Evolutionary conservation across 768 basidiomycete genomes (phyloP).

Genomic region (Auriscalpium orientale): DNA sequence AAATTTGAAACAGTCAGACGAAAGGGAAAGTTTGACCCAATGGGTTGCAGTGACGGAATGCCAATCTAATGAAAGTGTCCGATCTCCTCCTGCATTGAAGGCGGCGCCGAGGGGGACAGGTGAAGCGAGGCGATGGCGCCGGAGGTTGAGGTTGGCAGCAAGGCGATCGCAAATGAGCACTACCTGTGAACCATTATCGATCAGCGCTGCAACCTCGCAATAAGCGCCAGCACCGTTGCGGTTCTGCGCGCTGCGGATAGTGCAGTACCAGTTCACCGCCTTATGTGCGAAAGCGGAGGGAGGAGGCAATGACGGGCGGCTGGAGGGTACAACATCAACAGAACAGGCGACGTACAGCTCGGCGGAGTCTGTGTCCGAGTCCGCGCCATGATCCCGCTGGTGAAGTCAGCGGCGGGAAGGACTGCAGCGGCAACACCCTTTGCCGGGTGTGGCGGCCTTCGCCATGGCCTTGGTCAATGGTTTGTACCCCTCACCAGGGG

Average conservation of each 20-base stretch:
- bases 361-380: background rate
- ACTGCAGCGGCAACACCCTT: background rate
- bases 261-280: background rate
- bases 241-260: too few species aligned
- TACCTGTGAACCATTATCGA: background rate
- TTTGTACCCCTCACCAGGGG: slow-evolving; percentile 11
- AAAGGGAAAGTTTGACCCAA: slow-evolving; percentile 9
- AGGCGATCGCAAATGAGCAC: background rate
- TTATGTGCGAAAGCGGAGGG: background rate
- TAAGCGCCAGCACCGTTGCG: too few species aligned
- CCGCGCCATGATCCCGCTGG: background rate
- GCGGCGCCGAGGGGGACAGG: background rate
- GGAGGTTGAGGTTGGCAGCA: background rate
- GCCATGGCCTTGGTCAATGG: slow-evolving; percentile 8
- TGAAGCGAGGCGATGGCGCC: background rate
- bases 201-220: background rate
- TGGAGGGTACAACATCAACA: background rate
- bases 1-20: slow-evolving; percentile 6
- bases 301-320: background rate
- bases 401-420: background rate
- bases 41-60: background rate
- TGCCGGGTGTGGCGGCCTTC: background rate
- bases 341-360: background rate
- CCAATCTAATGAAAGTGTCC: background rate
- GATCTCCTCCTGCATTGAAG: background rate